Evolutionary conservation across 2,329 filamentous ascomycete species (phyloP).

Genomic region (Microsporum canis): DNA sequence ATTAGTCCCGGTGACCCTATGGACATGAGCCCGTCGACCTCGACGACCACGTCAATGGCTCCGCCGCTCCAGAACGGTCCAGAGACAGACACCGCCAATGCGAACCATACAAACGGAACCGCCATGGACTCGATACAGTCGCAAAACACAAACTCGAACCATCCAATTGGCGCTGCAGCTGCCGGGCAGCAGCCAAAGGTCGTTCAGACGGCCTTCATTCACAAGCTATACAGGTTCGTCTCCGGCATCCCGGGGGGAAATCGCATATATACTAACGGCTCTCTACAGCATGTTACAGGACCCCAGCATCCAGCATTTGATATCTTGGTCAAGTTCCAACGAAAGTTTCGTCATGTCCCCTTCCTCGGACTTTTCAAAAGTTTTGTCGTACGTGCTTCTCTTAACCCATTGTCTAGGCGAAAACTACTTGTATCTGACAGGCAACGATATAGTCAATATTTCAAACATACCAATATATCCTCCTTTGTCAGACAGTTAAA

Average conservation of each 20-base stretch:
- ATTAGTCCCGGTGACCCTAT: slow-evolving; percentile 41
- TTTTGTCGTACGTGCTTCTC: slow-evolving; percentile 64
- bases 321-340: slow-evolving; percentile 86
- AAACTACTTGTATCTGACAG: not conserved
- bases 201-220: slow-evolving; percentile 96
- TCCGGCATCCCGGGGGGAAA: not conserved
- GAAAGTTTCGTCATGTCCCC: slow-evolving; percentile 99
- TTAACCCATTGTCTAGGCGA: slow-evolving; percentile 1
- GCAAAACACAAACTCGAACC: slow-evolving; percentile 21
- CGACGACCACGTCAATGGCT: slow-evolving; percentile 35
- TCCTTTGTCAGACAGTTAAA: slow-evolving; percentile 96
- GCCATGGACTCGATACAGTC: slow-evolving; percentile 13
- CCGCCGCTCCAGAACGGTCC: slow-evolving; percentile 40
- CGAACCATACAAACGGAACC: slow-evolving; percentile 18
- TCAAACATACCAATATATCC: slow-evolving; percentile 98
- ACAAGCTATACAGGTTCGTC: slow-evolving; percentile 92
- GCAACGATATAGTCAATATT: slow-evolving; percentile 67
- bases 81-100: slow-evolving; percentile 40
- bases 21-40: slow-evolving; percentile 41
- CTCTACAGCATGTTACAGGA: slow-evolving; percentile 83
- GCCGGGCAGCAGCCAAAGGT: slow-evolving; percentile 86
- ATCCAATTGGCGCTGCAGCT: slow-evolving; percentile 35
- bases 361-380: slow-evolving; percentile 94
- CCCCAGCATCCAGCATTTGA: slow-evolving; percentile 80
- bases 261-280: not conserved